Evolutionary conservation across 2,329 filamentous ascomycete genomes (phyloP).

Genomic region (Scleromitrula shiraiana): DNA sequence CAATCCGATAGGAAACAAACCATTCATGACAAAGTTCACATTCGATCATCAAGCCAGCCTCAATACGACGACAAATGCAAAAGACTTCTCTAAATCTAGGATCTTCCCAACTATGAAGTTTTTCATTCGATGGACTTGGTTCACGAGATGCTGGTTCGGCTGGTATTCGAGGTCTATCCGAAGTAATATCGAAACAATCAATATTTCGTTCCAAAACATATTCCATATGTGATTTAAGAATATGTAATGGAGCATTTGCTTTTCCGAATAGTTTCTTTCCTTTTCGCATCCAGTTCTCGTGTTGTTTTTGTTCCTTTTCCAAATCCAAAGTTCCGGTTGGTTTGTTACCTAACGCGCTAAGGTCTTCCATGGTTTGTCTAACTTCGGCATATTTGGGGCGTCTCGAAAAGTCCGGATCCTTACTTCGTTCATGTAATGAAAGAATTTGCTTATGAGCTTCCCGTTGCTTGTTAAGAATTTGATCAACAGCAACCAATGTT

Average conservation of each 20-base stretch:
- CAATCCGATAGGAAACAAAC: conserved; percentile 42
- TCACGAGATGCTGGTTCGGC: conserved; percentile 89
- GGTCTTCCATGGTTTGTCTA: conserved; percentile 76
- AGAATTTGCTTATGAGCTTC: conserved; percentile 87
- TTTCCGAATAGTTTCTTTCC: conserved; percentile 98
- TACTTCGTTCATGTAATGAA: conserved; percentile 70
- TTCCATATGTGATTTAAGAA: conserved; percentile 89
- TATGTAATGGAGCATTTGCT: conserved; percentile 93
- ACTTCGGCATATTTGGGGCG: conserved; percentile 85
- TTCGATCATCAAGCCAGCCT: conserved; percentile 99
- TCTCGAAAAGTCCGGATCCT: conserved; percentile 64
- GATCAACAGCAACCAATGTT: conserved; percentile 75
- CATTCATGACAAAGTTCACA: conserved; percentile 97
- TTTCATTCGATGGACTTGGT: conserved; percentile 51
- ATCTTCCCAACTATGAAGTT: conserved; percentile 50
- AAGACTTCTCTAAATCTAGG: conserved; percentile 72
- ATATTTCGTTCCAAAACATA: conserved; percentile 84
- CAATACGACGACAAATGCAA: conserved; percentile 87
- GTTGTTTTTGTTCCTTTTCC: conserved; percentile 86
- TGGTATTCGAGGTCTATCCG: conserved; percentile 79
- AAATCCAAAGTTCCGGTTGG: conserved; percentile 85
- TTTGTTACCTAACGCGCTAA: conserved; percentile 88
- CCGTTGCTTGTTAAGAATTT: conserved; percentile 89
- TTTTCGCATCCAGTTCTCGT: conserved; percentile 98
- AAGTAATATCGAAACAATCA: conserved; percentile 80